Evolutionary conservation across 176 grass and related monocot genomes (phyloP).

Genomic region (Alloteropsis semialata): DNA sequence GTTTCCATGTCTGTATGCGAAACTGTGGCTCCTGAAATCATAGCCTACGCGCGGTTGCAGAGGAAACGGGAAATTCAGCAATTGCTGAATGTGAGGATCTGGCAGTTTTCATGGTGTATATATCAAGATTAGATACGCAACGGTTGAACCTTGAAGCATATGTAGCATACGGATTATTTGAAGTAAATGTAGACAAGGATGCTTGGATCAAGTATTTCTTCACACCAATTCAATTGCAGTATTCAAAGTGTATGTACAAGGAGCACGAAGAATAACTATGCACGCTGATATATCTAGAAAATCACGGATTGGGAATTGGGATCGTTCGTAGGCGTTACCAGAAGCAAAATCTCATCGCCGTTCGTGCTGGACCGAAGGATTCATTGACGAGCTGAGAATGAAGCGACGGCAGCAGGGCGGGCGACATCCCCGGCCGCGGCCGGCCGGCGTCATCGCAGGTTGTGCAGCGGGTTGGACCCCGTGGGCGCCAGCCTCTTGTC

Average conservation of each 20-base stretch:
- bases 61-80: background rate
- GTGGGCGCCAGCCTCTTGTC: conserved; percentile 66
- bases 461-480: conserved; percentile 70
- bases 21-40: background rate
- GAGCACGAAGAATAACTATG: background rate
- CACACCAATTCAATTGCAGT: background rate
- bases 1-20: background rate
- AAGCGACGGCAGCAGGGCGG: background rate
- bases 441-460: conserved; percentile 19
- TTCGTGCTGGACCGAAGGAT: background rate
- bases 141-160: background rate
- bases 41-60: background rate
- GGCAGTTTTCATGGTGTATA: background rate
- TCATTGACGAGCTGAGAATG: background rate
- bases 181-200: background rate
- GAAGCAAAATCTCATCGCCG: background rate
- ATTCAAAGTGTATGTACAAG: conserved; percentile 9
- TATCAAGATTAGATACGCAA: background rate
- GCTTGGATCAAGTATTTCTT: background rate
- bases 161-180: background rate
- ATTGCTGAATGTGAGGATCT: background rate
- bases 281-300: background rate
- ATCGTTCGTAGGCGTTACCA: background rate
- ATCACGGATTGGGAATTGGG: background rate
- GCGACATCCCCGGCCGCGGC: background rate